Evolutionary conservation across 164 flowering plant genomes (phyloP).

Genomic region (Magnolia kwangsiensis): DNA sequence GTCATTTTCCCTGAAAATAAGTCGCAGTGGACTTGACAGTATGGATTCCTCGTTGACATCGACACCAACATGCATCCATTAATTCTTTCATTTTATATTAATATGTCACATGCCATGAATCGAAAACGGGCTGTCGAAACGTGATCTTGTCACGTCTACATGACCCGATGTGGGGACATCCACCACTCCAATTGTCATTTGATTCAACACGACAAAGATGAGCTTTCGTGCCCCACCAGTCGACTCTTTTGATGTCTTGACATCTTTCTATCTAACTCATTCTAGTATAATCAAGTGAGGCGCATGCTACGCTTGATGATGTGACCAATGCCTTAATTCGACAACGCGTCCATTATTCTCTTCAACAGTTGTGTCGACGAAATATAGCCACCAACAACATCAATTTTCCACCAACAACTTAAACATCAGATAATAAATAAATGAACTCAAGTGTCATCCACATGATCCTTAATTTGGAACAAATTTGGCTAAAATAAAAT

Average conservation of each 20-base stretch:
- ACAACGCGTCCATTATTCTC: neutral
- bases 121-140: neutral
- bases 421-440: neutral
- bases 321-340: neutral
- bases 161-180: neutral
- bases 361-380: neutral
- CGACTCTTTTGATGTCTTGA: neutral
- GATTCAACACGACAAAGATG: neutral
- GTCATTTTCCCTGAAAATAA: constrained; percentile 3
- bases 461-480: neutral
- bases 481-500: neutral
- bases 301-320: neutral
- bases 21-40: neutral
- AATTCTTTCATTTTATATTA: neutral
- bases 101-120: neutral
- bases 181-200: neutral
- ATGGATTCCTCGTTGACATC: neutral
- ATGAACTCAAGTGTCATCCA: neutral
- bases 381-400: neutral
- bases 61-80: neutral
- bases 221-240: constrained; percentile 10
- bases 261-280: neutral
- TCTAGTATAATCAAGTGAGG: neutral
- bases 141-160: neutral
- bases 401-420: neutral